Evolutionary conservation across 768 basidiomycete genomes (phyloP), one percentile per base, ranked within the genome.

Genomic region (Kwoniella newhampshirensis): DNA sequence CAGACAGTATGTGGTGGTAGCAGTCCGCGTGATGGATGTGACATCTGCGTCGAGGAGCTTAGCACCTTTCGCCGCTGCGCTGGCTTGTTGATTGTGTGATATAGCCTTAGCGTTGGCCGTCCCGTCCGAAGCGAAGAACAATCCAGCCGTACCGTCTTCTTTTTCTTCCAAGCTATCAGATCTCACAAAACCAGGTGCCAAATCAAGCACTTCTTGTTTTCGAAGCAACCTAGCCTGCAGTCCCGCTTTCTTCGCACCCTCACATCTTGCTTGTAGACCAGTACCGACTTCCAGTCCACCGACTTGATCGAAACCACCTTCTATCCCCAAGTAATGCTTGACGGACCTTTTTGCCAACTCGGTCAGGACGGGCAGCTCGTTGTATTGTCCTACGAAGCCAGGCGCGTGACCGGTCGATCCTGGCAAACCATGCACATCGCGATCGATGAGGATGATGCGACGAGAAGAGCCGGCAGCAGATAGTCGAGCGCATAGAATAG

Each of bases 331-430:
- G 37, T 59, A 59, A 20, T 53, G 28, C 3, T 11, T 20, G 21
- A 59, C 58, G 1, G 58, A 59, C 18, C 58, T 12, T 27, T 49
- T 59, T 13, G 58, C 58, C 21, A 59, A 20, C 26, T 59, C 58
- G 25, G 58, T 59, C 5, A 59, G 39, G 8, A 41, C 21, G 7
- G 58, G 43, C 1, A 59, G 11, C 36, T 53, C 51, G 51, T 59
- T 59, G 36, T 40, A 53, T 28, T 59, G 58, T 13, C 58, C 58
- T 23, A 59, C 58, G 36, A 59, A 59, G n/a, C 58, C 58, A 12
- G 58, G 58, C 20, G 58, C 58, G 27, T 59, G 58, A 18, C 58
- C 58, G 25, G 58, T 59, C 21, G 58, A 59, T 4, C 58, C 58
- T 11, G 58, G 58, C 20, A 59, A 17, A 25, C 58, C 43, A 12